Conservation (phyloP, 1,284 basidiomycete genomes). For the Rhodotorula sp. region DNA sequence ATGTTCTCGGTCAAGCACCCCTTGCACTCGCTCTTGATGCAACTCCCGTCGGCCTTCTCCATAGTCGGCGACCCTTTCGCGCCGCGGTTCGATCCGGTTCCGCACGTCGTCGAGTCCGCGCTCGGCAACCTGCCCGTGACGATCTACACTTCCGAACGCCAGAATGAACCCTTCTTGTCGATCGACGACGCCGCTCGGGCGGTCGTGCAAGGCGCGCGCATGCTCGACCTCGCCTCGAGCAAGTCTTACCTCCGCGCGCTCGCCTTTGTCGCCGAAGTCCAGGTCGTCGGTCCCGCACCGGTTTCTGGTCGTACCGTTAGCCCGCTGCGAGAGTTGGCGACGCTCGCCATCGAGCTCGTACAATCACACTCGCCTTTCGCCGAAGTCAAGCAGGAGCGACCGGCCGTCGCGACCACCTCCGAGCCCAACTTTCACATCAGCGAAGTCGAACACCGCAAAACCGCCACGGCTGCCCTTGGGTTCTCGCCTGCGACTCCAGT, state of each 20-base stretch:
- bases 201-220: constrained; percentile 40
- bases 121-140: constrained; percentile 42
- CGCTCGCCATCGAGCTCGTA: constrained; percentile 36
- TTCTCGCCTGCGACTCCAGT: constrained; percentile 26
- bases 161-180: constrained; percentile 37
- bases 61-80: constrained; percentile 42
- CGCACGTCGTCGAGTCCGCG: constrained; percentile 41
- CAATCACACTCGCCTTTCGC: constrained; percentile 39
- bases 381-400: constrained; percentile 17
- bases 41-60: constrained; percentile 40
- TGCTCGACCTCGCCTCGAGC: constrained; percentile 39
- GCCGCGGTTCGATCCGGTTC: constrained; percentile 38
- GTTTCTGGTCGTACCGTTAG: not conserved
- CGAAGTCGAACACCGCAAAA: constrained; percentile 32
- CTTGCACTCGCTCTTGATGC: constrained; percentile 41
- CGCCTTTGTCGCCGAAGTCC: constrained; percentile 41
- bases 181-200: constrained; percentile 39
- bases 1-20: constrained; percentile 25
- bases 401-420: constrained; percentile 12
- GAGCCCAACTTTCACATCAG: constrained; percentile 25
- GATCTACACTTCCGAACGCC: constrained; percentile 30
- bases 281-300: constrained; percentile 35
- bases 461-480: constrained; percentile 30
- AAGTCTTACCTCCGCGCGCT: constrained; percentile 38
- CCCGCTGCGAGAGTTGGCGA: constrained; percentile 28